phyloP scores from a whole-genome alignment of 2,329 filamentous ascomycete genomes.

The Claviceps paspali region DNA sequence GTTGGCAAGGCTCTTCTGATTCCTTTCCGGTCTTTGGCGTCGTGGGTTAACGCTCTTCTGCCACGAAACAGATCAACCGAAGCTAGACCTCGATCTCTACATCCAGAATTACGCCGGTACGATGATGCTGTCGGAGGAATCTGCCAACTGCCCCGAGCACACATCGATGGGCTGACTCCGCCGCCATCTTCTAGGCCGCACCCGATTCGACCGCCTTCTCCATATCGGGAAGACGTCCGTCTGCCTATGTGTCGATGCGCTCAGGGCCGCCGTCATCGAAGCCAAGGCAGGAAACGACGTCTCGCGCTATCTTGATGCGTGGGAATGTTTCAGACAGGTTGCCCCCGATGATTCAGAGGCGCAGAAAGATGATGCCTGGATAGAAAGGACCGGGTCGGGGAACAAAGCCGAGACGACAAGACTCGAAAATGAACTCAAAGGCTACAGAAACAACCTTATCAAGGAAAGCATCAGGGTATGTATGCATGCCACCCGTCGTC shows the following conservation, averaged over 20 bases:
- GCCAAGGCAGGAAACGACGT: constrained; percentile 66
- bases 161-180: neutral
- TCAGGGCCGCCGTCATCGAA: constrained; percentile 61
- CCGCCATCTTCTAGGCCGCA: constrained; percentile 43
- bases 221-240: constrained; percentile 69
- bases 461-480: constrained; percentile 93
- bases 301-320: constrained; percentile 52
- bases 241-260: constrained; percentile 61
- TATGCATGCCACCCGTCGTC: neutral
- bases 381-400: constrained; percentile 47
- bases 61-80: constrained; percentile 49
- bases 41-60: neutral
- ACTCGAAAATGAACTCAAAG: constrained; percentile 74
- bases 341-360: constrained; percentile 55
- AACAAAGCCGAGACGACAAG: constrained; percentile 57
- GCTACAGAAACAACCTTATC: constrained; percentile 92
- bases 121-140: constrained; percentile 13
- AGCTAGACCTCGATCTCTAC: constrained; percentile 83
- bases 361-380: constrained; percentile 56
- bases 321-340: constrained; percentile 46
- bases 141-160: neutral
- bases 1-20: constrained; percentile 16
- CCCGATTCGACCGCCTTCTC: constrained; percentile 64
- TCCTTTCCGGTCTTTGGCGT: neutral
- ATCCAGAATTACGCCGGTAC: constrained; percentile 76